These are phyloP conservation scores for Aspergillus sclerotialis DNA, from an alignment of 2,329 filamentous ascomycete genomes.

Conservation along the genomic window DNA sequence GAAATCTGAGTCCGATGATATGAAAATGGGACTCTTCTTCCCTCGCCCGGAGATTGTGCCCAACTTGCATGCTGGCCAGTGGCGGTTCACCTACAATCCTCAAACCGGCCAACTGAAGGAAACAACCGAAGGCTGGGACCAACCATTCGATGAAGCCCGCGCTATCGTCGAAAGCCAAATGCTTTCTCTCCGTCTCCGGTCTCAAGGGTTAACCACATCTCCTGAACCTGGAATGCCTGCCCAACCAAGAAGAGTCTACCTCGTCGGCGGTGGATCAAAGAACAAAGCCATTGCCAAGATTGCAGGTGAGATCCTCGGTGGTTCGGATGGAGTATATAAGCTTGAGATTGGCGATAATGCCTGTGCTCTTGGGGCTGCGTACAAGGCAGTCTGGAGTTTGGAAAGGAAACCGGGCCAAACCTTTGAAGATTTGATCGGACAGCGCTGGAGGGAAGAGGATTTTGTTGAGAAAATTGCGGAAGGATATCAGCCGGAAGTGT, in stretches of 20 bases:
- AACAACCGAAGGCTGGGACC: conserved; percentile 46
- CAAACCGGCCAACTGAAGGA: conserved; percentile 47
- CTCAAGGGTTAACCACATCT: conserved; percentile 63
- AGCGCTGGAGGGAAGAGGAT: conserved; percentile 76
- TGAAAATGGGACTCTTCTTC: conserved; percentile 91
- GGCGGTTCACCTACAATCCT: conserved; percentile 64
- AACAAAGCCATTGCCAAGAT: conserved; percentile 85
- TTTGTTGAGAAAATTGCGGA: conserved; percentile 76
- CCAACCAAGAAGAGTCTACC: conserved; percentile 83
- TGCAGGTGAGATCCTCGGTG: conserved; percentile 81
- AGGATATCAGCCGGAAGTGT: conserved; percentile 69
- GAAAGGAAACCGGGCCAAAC: conserved; percentile 62
- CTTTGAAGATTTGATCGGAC: conserved; percentile 81
- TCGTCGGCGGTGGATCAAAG: conserved; percentile 84
- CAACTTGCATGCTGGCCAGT: conserved; percentile 77
- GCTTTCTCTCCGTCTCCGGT: conserved; percentile 81
- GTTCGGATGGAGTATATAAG: conserved; percentile 82
- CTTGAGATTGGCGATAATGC: conserved; percentile 93
- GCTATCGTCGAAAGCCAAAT: conserved; percentile 92
- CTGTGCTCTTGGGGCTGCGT: conserved; percentile 86
- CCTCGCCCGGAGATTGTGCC: conserved; percentile 92
- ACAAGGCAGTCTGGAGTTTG: conserved; percentile 91
- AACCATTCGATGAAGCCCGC: conserved; percentile 66
- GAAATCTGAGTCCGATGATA: conserved; percentile 46
- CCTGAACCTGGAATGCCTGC: conserved; percentile 57